Conservation (phyloP, 1,139 yeast genomes). For the Pichia terricola region DNA sequence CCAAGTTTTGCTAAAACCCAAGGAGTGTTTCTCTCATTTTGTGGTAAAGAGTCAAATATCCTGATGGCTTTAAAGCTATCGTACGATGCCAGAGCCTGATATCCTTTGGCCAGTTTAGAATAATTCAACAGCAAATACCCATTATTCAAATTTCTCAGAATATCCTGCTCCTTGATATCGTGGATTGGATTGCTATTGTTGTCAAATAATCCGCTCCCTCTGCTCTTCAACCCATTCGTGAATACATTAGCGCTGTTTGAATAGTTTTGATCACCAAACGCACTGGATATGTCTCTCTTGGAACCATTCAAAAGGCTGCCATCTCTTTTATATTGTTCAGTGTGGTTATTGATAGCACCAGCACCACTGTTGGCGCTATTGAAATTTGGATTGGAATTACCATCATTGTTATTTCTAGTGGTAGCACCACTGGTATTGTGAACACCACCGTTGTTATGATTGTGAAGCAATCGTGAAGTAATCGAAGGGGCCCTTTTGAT, state of each 20-base stretch:
- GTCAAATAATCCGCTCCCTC: background rate
- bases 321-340: background rate
- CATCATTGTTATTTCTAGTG: background rate
- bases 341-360: background rate
- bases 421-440: background rate
- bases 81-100: slow-evolving; percentile 53
- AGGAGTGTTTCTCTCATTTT: slow-evolving; percentile 61
- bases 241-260: background rate
- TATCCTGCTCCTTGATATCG: background rate
- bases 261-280: slow-evolving; percentile 3
- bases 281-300: slow-evolving; percentile 5
- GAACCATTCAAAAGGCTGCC: background rate
- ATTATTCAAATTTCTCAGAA: slow-evolving; percentile 5
- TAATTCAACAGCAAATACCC: slow-evolving; percentile 42
- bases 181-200: too few relatives aligned
- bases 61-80: slow-evolving; percentile 79
- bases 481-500: slow-evolving; percentile 5
- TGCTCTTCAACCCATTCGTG: background rate
- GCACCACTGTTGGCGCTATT: background rate
- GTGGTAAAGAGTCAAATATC: slow-evolving; percentile 53
- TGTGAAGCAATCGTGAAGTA: slow-evolving; percentile 10
- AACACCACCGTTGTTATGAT: background rate
- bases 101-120: slow-evolving; percentile 54
- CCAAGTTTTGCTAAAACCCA: slow-evolving; percentile 83
- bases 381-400: background rate